Evolutionary conservation across 164 flowering plant species (phyloP).

Genomic region (Nelumbo lutea): DNA sequence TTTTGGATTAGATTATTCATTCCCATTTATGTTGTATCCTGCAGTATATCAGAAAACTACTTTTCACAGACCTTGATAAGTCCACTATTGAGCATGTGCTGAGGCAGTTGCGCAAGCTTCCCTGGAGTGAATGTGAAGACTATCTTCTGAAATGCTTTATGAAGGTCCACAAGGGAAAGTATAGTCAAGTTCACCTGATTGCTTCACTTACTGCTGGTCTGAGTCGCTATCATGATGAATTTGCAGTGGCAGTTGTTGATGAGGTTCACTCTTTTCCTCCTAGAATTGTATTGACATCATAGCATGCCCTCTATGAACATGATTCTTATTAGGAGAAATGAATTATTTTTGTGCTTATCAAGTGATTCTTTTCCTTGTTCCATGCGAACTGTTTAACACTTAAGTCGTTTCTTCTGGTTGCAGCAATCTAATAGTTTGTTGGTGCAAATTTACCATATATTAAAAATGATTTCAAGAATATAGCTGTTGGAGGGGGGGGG

Average conservation of each 20-base stretch:
- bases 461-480: no score
- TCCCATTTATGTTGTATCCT: constrained; percentile 11
- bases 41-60: constrained; percentile 90
- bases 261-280: constrained; percentile 52
- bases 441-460: no score
- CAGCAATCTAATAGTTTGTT: neutral
- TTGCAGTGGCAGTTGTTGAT: constrained; percentile 94
- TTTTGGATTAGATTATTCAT: neutral
- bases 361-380: neutral
- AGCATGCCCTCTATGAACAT: neutral
- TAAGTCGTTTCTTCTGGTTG: neutral
- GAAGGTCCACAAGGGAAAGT: constrained; percentile 96
- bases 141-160: constrained; percentile 87
- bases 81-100: constrained; percentile 88
- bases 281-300: neutral
- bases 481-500: no score
- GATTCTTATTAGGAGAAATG: neutral
- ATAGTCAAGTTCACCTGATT: constrained; percentile 91
- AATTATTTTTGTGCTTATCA: neutral
- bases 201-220: constrained; percentile 93
- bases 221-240: constrained; percentile 97
- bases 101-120: constrained; percentile 93
- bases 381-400: neutral
- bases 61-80: constrained; percentile 92
- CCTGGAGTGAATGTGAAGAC: constrained; percentile 89